Percentiles rank a stretch among this genome's conserved stretches.
Evolutionary conservation across 805 yeast genomes (phyloP).

Genomic region (Kurtzmaniella cleridarum): DNA sequence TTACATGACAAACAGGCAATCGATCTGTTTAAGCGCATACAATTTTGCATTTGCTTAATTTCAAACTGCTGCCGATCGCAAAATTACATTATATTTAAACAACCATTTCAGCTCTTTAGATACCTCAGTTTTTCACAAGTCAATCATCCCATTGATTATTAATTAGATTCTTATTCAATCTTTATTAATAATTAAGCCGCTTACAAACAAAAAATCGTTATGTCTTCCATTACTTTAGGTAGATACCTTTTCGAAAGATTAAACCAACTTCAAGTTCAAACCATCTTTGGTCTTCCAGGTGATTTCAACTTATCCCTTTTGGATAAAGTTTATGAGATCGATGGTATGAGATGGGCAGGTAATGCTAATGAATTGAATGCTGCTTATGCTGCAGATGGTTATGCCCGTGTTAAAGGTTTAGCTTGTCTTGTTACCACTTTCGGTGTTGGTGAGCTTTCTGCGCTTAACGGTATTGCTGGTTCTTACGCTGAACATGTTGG

Average conservation of each 20-base stretch:
- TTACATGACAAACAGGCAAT: background rate
- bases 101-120: too few species aligned
- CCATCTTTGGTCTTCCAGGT: constrained; percentile 38
- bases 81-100: too few species aligned
- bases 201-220: too few species aligned
- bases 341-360: constrained; percentile 38
- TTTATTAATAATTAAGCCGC: too few species aligned
- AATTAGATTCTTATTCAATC: too few species aligned
- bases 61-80: too few species aligned
- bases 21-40: constrained; percentile 1
- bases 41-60: too few species aligned
- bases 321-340: constrained; percentile 36
- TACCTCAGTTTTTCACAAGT: too few species aligned
- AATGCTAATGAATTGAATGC: constrained; percentile 41
- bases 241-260: constrained; percentile 37
- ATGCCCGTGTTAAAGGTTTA: constrained; percentile 34
- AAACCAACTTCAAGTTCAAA: constrained; percentile 29
- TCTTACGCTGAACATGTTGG: constrained; percentile 40
- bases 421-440: constrained; percentile 35
- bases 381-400: constrained; percentile 41
- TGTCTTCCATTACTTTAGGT: constrained; percentile 33
- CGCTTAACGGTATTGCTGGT: constrained; percentile 36
- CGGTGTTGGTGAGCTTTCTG: constrained; percentile 38
- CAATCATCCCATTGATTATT: too few species aligned
- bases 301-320: constrained; percentile 35